Evolutionary conservation across 208 protist species (phyloP).

Genomic region (Balamuthia mandrillaris): DNA sequence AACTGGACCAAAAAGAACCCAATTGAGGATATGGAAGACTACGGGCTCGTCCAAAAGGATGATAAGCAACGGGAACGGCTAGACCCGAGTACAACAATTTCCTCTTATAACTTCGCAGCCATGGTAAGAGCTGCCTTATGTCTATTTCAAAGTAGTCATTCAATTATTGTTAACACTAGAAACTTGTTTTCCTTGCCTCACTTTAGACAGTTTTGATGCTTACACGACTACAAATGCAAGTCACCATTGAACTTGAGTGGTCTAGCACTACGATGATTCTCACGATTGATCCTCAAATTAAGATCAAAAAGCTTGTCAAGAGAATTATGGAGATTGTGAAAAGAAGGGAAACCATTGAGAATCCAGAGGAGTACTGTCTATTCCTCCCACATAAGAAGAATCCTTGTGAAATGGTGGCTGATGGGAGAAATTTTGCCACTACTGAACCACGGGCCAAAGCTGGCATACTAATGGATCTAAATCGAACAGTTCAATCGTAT

Average conservation of each 20-base stretch:
- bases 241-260: constrained; percentile 7
- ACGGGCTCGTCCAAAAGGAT: neutral
- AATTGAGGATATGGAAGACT: neutral
- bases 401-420: neutral
- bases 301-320: neutral
- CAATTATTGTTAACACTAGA: neutral
- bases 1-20: neutral
- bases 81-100: neutral
- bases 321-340: neutral
- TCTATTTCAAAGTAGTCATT: too few species aligned
- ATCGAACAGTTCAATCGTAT: neutral
- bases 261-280: neutral
- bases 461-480: neutral
- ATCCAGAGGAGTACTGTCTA: neutral
- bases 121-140: neutral
- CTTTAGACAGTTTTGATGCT: neutral
- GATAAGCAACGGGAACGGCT: neutral
- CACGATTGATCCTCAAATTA: neutral
- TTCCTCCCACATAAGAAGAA: neutral
- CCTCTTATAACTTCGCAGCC: neutral
- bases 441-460: neutral
- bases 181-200: neutral
- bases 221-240: neutral
- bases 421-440: neutral
- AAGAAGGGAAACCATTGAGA: neutral